Evolutionary conservation across 345 rosid species (phyloP).

Genomic region (Mercurialis annua): DNA sequence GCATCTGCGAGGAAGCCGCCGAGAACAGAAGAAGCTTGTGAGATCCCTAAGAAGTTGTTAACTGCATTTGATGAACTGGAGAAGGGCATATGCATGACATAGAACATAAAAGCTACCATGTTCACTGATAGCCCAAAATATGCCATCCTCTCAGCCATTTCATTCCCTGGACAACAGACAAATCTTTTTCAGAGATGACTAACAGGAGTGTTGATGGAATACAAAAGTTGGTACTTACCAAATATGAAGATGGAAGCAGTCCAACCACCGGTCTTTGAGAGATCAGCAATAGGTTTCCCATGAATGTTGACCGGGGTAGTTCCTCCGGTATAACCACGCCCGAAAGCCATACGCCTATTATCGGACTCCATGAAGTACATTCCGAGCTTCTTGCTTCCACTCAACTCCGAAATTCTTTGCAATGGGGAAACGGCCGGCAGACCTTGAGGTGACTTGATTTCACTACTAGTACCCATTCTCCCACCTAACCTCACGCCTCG

Average conservation of each 20-base stretch:
- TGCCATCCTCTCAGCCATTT: constrained; percentile 96
- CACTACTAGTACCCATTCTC: constrained; percentile 43
- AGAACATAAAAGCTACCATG: constrained; percentile 93
- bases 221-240: constrained; percentile 35
- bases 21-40: constrained; percentile 83
- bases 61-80: constrained; percentile 78
- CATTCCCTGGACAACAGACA: constrained; percentile 75
- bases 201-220: not conserved
- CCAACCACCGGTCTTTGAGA: constrained; percentile 92
- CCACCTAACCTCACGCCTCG: too few species aligned
- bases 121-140: constrained; percentile 89
- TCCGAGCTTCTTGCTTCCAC: constrained; percentile 61
- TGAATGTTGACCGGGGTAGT: constrained; percentile 75
- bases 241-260: constrained; percentile 82
- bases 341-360: constrained; percentile 64
- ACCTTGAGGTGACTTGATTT: constrained; percentile 58
- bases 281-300: constrained; percentile 77
- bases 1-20: constrained; percentile 98
- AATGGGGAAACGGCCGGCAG: constrained; percentile 35
- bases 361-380: constrained; percentile 76
- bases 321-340: constrained; percentile 85
- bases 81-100: constrained; percentile 83
- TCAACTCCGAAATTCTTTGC: constrained; percentile 27
- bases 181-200: not conserved
- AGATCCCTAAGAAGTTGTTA: constrained; percentile 85